Conservation (phyloP, 768 basidiomycete species). For the Cystobasidium tubakii region DNA sequence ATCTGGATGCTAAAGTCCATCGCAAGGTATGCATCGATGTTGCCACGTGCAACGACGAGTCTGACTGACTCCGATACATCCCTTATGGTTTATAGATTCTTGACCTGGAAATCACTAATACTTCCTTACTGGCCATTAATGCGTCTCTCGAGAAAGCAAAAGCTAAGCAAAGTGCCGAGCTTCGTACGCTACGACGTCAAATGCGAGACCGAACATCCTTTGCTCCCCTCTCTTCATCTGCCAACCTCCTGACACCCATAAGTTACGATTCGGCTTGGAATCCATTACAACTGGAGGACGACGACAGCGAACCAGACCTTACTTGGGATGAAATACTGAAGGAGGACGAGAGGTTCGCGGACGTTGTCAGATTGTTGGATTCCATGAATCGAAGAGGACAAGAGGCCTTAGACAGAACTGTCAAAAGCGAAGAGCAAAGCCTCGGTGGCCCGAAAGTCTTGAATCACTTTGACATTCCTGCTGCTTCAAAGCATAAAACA, state of each 20-base stretch:
- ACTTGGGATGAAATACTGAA: conserved; percentile 49
- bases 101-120: conserved; percentile 84
- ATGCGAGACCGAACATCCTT: conserved; percentile 59
- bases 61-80: neutral
- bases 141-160: conserved; percentile 71
- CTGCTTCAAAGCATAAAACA: neutral
- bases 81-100: conserved; percentile 61
- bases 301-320: conserved; percentile 51
- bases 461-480: conserved; percentile 3
- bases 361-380: conserved; percentile 64
- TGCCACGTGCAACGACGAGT: too few species aligned
- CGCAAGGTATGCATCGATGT: conserved; percentile 39
- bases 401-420: conserved; percentile 49
- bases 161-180: conserved; percentile 73
- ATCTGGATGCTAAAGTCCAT: conserved; percentile 40
- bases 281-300: conserved; percentile 50
- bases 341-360: conserved; percentile 55
- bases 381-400: conserved; percentile 55
- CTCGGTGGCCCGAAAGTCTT: conserved; percentile 21
- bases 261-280: conserved; percentile 47
- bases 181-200: conserved; percentile 72
- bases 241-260: conserved; percentile 37
- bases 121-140: conserved; percentile 78
- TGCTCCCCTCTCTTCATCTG: conserved; percentile 53
- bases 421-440: conserved; percentile 7